Evolutionary conservation across 352 stramenopile genomes (phyloP).

Genomic region (Poterioochromonas sp.): DNA sequence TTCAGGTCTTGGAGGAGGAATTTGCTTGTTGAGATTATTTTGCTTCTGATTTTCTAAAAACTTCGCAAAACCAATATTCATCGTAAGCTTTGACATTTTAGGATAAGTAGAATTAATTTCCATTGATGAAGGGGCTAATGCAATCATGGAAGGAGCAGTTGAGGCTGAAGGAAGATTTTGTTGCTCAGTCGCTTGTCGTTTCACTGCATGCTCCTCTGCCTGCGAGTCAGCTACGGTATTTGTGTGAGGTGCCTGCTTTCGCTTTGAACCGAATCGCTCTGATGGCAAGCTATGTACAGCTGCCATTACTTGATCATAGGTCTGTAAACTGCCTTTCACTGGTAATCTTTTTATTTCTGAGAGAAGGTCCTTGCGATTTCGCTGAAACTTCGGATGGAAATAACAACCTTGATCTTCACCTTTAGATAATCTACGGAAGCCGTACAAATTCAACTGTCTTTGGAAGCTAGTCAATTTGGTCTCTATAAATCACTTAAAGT

Average conservation of each 20-base stretch:
- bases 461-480: constrained; percentile 64
- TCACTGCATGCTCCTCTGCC: background rate
- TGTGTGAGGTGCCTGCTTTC: background rate
- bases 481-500: constrained; percentile 42
- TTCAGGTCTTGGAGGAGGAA: background rate
- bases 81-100: constrained; percentile 26
- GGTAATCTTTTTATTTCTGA: constrained; percentile 48
- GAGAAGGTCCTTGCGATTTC: constrained; percentile 55
- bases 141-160: background rate
- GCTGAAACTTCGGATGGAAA: constrained; percentile 65
- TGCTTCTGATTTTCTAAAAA: background rate
- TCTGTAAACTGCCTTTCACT: background rate
- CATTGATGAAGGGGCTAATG: background rate
- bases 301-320: background rate
- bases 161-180: background rate
- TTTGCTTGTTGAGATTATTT: background rate
- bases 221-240: background rate
- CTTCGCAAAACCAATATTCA: constrained; percentile 9
- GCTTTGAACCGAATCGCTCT: background rate
- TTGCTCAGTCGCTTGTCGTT: background rate
- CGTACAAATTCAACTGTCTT: constrained; percentile 72
- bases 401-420: constrained; percentile 64
- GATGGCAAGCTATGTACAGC: background rate
- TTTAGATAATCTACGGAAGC: constrained; percentile 69
- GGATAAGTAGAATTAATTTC: background rate